A percentile compares a stretch with the other conserved stretches of the same genome.
Conservation (phyloP, 139 green algal species). For the Spirogloea muscicola region DNA sequence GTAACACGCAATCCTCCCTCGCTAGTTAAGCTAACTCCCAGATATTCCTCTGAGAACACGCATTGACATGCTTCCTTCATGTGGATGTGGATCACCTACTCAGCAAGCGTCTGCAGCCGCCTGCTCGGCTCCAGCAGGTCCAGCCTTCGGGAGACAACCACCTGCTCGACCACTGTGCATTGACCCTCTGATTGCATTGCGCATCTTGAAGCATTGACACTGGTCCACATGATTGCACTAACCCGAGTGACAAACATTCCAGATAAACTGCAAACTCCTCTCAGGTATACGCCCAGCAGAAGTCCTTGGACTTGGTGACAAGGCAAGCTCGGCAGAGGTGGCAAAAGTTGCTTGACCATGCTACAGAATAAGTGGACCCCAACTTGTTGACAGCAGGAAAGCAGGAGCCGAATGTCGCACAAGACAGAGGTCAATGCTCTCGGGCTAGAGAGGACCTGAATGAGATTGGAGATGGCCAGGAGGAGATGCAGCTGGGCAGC, state of each 20-base stretch:
- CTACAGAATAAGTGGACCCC: no score
- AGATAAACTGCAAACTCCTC: not conserved
- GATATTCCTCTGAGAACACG: no score
- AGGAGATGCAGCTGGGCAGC: constrained; percentile 37
- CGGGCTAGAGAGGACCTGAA: constrained; percentile 4
- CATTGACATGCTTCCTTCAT: no score
- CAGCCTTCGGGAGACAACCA: constrained; percentile 22
- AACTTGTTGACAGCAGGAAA: no score
- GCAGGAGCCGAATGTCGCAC: no score
- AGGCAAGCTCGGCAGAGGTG: not conserved
- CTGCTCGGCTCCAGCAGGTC: constrained; percentile 10
- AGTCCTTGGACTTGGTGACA: not conserved
- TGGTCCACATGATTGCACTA: not conserved
- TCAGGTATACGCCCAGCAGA: not conserved
- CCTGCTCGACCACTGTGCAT: constrained; percentile 6
- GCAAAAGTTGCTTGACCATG: not conserved
- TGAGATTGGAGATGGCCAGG: constrained; percentile 21
- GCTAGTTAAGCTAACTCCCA: no score
- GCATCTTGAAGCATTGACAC: no score
- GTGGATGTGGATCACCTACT: no score
- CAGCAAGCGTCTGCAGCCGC: constrained; percentile 5
- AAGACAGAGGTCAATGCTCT: not conserved
- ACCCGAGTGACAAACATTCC: not conserved
- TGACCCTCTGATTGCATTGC: no score
- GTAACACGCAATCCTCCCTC: no score